Evolutionary conservation across 1,139 yeast genomes (phyloP).

Genomic region (Lodderomyces elongisporus): DNA sequence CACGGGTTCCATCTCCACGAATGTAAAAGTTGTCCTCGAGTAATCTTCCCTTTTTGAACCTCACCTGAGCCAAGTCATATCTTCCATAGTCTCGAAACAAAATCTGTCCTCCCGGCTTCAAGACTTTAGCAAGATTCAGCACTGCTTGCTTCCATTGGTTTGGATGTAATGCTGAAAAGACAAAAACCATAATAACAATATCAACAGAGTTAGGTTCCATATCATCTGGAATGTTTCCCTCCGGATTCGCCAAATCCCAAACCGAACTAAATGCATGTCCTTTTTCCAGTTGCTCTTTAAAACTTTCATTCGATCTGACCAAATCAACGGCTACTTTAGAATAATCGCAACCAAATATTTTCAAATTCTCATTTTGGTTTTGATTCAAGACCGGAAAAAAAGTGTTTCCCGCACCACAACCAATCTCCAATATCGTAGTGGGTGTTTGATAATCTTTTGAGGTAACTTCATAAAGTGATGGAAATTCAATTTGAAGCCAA

Average conservation of each 20-base stretch:
- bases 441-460: slow-evolving; percentile 60
- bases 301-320: slow-evolving; percentile 61
- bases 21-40: slow-evolving; percentile 91
- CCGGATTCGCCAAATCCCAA: slow-evolving; percentile 89
- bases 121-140: slow-evolving; percentile 56
- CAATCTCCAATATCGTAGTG: slow-evolving; percentile 78
- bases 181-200: slow-evolving; percentile 88
- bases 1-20: slow-evolving; percentile 97
- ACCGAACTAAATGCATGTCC: slow-evolving; percentile 78
- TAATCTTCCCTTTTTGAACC: slow-evolving; percentile 85
- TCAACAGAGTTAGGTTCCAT: slow-evolving; percentile 80
- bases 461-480: slow-evolving; percentile 74
- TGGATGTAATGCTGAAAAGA: slow-evolving; percentile 89
- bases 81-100: slow-evolving; percentile 93
- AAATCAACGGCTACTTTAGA: slow-evolving; percentile 86
- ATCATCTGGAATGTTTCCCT: slow-evolving; percentile 74
- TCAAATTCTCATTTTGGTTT: slow-evolving; percentile 72
- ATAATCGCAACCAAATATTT: slow-evolving; percentile 83
- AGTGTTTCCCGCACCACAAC: slow-evolving; percentile 99
- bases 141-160: slow-evolving; percentile 86
- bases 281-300: slow-evolving; percentile 39
- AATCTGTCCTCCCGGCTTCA: slow-evolving; percentile 91
- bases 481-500: slow-evolving; percentile 95
- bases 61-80: slow-evolving; percentile 89
- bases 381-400: slow-evolving; percentile 82